Evolutionary conservation across 2,329 filamentous ascomycete genomes (phyloP).

Genomic region (Coniochaeta ligniaria): DNA sequence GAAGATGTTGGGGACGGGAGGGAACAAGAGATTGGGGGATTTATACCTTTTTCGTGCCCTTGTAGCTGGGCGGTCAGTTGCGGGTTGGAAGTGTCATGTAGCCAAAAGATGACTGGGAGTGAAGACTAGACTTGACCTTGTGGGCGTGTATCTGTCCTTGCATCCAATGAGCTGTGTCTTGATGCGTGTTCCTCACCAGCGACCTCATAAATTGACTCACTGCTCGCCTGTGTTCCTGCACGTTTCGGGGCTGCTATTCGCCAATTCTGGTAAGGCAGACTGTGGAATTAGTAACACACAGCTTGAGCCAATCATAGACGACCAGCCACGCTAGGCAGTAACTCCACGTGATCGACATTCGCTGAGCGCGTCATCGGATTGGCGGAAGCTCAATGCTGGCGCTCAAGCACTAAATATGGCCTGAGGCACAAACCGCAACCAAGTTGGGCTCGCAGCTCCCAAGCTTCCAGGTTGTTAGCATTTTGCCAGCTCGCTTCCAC

Average conservation of each 20-base stretch:
- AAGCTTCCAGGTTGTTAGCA: not conserved
- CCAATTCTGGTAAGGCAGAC: constrained; percentile 6
- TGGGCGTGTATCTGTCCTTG: not conserved
- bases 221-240: not conserved
- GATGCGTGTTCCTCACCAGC: not conserved
- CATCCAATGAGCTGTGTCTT: not conserved
- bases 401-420: too few relatives aligned
- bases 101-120: not conserved
- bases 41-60: constrained; percentile 5
- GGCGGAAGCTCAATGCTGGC: not conserved
- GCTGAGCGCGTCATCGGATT: not conserved
- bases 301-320: not conserved
- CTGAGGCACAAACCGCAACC: not conserved
- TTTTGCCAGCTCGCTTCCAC: not conserved
- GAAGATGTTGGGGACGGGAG: not conserved
- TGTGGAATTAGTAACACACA: constrained; percentile 7
- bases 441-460: not conserved
- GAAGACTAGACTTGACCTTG: not conserved
- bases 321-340: not conserved
- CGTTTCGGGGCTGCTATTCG: not conserved
- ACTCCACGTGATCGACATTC: not conserved
- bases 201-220: not conserved
- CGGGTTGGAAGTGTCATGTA: not conserved
- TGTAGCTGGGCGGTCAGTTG: not conserved
- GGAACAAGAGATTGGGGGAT: constrained; percentile 4